Evolutionary conservation across 2,329 filamentous ascomycete species (phyloP), one percentile per base, ranked within the genome.

Genomic region (Rhynchosporium graminicola): DNA sequence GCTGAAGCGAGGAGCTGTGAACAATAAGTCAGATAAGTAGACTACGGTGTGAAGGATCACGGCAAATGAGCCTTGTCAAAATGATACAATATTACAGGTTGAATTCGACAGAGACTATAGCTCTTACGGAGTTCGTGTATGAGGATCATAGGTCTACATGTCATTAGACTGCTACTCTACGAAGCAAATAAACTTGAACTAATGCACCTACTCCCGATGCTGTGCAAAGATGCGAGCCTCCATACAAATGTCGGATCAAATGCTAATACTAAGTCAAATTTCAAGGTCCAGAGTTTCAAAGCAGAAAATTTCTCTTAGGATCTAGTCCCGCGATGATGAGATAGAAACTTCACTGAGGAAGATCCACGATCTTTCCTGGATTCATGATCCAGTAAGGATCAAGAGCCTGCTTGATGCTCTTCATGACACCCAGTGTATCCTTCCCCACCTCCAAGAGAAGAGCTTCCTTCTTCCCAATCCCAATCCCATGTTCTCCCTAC

Each of bases 301-400:
- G 12, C 2, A 52, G 51, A 52, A 6, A 42, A 36, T 13, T 2
- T 31, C 43, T 20, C 48, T 20, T 28, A 13, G 29, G 15, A 29
- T 10, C 9, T 26, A 46, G 15, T 20, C n/a, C n/a, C 43, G n/a
- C 3, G 2, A n/a, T 45, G 4, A 60, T 13, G 15, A 45, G 31
- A 28, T 8, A 36, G 13, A 20, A 51, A 38, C 43, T 13, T 54
- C 20, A 59, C 3, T 51, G 59, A 15, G 80, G 80, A 20, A 85
- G 78, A 68, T 96, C 90, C 76, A 96, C 92, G 66, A 97, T 94
- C 79, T 96, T 96, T 1, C 92, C 92, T 0, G 92, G 92, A 69
- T 97, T 97, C 84, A 97, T 85, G 61, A 97, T 85, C 90, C 92
- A 96, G 56, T 87, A 77, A 0, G 92, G 92, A 78, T 97, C 92